Evolutionary conservation across 2,329 filamentous ascomycete species (phyloP).

Genomic region (Neocatenulostroma microsporum): DNA sequence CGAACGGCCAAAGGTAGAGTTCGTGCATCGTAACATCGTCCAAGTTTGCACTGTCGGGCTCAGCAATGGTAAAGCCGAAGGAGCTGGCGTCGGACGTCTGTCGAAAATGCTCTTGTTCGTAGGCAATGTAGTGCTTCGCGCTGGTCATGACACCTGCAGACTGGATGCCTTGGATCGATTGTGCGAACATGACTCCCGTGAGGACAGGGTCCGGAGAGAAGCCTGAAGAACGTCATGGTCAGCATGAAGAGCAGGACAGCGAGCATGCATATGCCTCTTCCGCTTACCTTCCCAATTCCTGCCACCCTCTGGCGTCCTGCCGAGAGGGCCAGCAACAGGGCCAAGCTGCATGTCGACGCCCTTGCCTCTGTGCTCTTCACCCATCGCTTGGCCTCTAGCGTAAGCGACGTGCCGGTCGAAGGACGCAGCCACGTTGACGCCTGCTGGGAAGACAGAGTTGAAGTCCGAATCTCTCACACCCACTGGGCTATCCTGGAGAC

Average conservation of each 20-base stretch:
- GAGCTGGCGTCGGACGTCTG: constrained; percentile 41
- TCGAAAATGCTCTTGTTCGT: constrained; percentile 68
- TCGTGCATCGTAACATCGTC: constrained; percentile 53
- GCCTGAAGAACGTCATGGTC: constrained; percentile 19
- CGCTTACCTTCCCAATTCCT: constrained; percentile 62
- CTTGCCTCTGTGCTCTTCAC: constrained; percentile 64
- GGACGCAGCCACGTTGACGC: constrained; percentile 71
- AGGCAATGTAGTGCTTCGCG: constrained; percentile 66
- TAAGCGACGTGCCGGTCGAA: constrained; percentile 68
- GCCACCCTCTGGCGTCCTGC: constrained; percentile 40
- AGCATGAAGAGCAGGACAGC: neutral
- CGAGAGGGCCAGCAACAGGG: constrained; percentile 67
- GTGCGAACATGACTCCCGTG: constrained; percentile 62
- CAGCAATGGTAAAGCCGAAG: constrained; percentile 46
- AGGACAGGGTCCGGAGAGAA: constrained; percentile 68
- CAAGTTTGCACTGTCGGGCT: constrained; percentile 48
- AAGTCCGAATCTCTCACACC: constrained; percentile 73
- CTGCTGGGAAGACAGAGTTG: constrained; percentile 71
- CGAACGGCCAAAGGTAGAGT: constrained; percentile 38
- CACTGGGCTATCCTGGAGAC: constrained; percentile 76
- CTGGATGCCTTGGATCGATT: constrained; percentile 73
- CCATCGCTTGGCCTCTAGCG: constrained; percentile 64
- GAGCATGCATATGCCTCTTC: too few species aligned
- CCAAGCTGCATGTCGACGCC: constrained; percentile 68
- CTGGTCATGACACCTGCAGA: constrained; percentile 73